Base-by-base conservation (phyloP, 495 filamentous ascomycete genomes). In the Lentithecium fluviatile region DNA sequence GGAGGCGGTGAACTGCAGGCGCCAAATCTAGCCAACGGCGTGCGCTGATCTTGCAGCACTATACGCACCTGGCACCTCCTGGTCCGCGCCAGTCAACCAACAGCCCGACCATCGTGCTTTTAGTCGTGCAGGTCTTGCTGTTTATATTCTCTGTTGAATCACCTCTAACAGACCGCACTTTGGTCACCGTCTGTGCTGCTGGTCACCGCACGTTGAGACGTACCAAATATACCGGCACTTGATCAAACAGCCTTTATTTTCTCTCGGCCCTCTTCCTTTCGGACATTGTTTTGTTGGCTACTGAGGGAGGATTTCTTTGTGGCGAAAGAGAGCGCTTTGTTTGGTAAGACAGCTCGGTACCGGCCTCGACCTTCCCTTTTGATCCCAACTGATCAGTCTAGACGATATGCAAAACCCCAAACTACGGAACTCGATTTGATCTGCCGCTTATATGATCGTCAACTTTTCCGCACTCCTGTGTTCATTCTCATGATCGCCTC, bases 1-100 rank as follows among this genome's bases (percentile, higher is more conserved):
- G 26, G 52, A 57, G 52, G 60, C 60, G 60, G 60, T 63, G 60
- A 63, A 63, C 60, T 57, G 25, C 36, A 43, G 40, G 19, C 45
- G 52, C 52, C 42, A 62, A 52, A 57, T 43, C 45, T 36, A 43
- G 26, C 43, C 51, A 62, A 43, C 60, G 23, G 37, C 45, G n/a
- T 46, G 26, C 25, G n/a, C 29, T 15, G 19, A 21, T 17, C 13
- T 54, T 40, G 49, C 46, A 49, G 36, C 45, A 17, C 48, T 54
- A 21, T 48, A n/a, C 50, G 38, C 58, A 26, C 47, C 47, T 40
- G 34, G 46, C 21, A 40, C 12, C 58, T 17, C 46, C 45, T 55
- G 51, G 51, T 25, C 47, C 60, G 45, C 56, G 46, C 45, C 40
- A 32, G 29, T 32, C 29, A 10, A n/a, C 29, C 29, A 32, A 20